Percentiles rank a stretch among this genome's conserved stretches.
phyloP scores from a whole-genome alignment of 2,329 filamentous ascomycete genomes.

The Cytospora mali region DNA sequence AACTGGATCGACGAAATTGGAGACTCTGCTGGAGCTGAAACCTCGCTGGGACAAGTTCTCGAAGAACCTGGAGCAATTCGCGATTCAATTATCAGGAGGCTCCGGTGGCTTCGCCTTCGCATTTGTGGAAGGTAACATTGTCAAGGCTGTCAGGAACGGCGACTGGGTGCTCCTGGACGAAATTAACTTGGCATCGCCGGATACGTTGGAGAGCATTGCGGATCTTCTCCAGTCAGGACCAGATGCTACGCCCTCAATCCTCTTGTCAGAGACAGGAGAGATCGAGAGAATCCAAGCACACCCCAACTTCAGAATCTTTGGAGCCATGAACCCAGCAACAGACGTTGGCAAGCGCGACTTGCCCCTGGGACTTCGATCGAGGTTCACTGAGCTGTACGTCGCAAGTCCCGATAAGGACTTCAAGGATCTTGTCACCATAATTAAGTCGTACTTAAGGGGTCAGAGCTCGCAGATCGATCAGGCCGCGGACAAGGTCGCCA shows the following conservation, averaged over 20 bases:
- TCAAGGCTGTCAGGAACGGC: conserved; percentile 93
- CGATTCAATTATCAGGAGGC: conserved; percentile 74
- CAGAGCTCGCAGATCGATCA: conserved; percentile 72
- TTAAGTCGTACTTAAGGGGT: conserved; percentile 82
- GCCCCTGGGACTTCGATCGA: conserved; percentile 81
- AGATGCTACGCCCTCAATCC: conserved; percentile 73
- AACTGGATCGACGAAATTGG: conserved; percentile 65
- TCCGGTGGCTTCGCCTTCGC: conserved; percentile 85
- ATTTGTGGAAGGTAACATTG: conserved; percentile 93
- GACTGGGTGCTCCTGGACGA: conserved; percentile 98
- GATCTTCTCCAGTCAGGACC: conserved; percentile 79
- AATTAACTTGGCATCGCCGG: conserved; percentile 92
- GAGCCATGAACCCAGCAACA: conserved; percentile 98
- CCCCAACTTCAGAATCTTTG: conserved; percentile 92
- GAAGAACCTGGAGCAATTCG: conserved; percentile 73
- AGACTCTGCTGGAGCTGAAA: conserved; percentile 59
- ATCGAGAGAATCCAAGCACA: conserved; percentile 89
- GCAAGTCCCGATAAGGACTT: conserved; percentile 84
- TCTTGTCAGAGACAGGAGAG: conserved; percentile 91
- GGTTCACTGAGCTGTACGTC: conserved; percentile 96
- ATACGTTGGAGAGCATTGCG: conserved; percentile 91
- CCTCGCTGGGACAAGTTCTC: conserved; percentile 82
- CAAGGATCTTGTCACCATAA: conserved; percentile 84
- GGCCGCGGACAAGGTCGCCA: conserved; percentile 77
- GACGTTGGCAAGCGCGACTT: conserved; percentile 96